Evolutionary conservation across 305 asterid species (phyloP), one percentile per base, ranked within the genome.

Genomic region (Galium porrigens): DNA sequence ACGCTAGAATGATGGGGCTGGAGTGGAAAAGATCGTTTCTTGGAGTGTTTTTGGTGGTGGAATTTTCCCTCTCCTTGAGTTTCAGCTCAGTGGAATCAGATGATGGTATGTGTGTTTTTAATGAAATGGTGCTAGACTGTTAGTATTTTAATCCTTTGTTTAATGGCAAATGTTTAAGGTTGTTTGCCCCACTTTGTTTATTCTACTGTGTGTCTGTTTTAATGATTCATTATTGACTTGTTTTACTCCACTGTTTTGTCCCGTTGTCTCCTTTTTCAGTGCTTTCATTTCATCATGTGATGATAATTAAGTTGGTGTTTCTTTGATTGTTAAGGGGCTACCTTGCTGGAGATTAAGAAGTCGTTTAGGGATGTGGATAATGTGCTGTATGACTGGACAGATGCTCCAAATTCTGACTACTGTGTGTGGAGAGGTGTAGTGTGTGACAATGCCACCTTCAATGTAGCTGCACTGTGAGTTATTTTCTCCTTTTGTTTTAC

Each of bases 301-400:
- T 41, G 48, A 41, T 41, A 14, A 41, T 41, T 41, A 10, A 41
- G 37, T 37, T 37, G 44, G 37, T 51, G 17, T 39, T 59, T 49
- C 9, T 52, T 1, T 22, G 36, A 9, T 61, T 63, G 1, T 30
- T n/a, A 80, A 89, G 99, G 94, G 42, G 74, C 80, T 22, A 70
- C 82, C 63, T 80, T 94, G 84, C 77, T 89, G 87, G 97, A 87
- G 83, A 73, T 94, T 56, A 87, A 94, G 86, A 89, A 87, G 70
- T 85, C 96, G 61, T 83, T 94, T 66, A 82, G 86, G 66, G 97
- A 94, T 57, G 94, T 94, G 71, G 95, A 90, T 60, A 94, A 87
- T 82, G 94, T 86, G 80, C 77, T 94, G 56, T 94, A 87, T 78
- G 99, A 94, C 84, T 94, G 99, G 99, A 84, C 85, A 22, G 81